phyloP scores from a whole-genome alignment of 768 basidiomycete genomes.

The Scleroderma citrinum region DNA sequence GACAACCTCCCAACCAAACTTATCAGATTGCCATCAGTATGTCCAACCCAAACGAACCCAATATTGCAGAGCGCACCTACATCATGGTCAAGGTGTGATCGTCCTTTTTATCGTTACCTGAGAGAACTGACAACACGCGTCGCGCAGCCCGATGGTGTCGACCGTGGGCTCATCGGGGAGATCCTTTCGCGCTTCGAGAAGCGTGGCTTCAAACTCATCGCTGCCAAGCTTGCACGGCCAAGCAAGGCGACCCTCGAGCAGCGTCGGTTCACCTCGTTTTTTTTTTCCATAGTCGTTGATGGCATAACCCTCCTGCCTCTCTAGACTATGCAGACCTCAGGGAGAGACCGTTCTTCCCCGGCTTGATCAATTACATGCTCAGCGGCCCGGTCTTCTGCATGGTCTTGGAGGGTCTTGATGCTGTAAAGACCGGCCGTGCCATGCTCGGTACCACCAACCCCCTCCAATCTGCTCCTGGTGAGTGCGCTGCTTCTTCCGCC shows the following conservation, averaged over 20 bases:
- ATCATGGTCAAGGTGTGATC: slow-evolving; percentile 94
- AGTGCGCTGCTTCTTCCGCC: slow-evolving; percentile 20
- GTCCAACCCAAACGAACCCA: neutral
- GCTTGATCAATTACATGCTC: slow-evolving; percentile 94
- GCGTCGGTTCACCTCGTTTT: slow-evolving; percentile 56
- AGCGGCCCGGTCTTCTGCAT: slow-evolving; percentile 93
- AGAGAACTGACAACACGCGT: neutral
- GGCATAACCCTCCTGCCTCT: slow-evolving; percentile 4
- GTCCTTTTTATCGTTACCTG: neutral
- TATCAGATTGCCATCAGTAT: slow-evolving; percentile 41
- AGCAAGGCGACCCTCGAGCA: slow-evolving; percentile 83
- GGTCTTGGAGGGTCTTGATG: slow-evolving; percentile 93
- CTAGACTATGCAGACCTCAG: slow-evolving; percentile 95
- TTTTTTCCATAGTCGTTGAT: neutral
- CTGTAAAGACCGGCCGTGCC: slow-evolving; percentile 90
- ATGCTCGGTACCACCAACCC: slow-evolving; percentile 99
- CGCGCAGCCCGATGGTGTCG: slow-evolving; percentile 93
- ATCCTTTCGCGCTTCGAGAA: slow-evolving; percentile 96
- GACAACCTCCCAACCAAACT: slow-evolving; percentile 24
- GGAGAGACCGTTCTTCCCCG: slow-evolving; percentile 93
- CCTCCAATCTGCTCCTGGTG: slow-evolving; percentile 79
- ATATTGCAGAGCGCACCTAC: slow-evolving; percentile 80
- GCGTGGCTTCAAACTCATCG: slow-evolving; percentile 96
- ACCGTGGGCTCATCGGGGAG: slow-evolving; percentile 90
- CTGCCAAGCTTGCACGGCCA: slow-evolving; percentile 85